A percentile compares a stretch with the other conserved stretches of the same genome.
These are phyloP conservation scores for Euphrasia arctica DNA, from an alignment of 305 asterid species.

Conservation along the genomic window DNA sequence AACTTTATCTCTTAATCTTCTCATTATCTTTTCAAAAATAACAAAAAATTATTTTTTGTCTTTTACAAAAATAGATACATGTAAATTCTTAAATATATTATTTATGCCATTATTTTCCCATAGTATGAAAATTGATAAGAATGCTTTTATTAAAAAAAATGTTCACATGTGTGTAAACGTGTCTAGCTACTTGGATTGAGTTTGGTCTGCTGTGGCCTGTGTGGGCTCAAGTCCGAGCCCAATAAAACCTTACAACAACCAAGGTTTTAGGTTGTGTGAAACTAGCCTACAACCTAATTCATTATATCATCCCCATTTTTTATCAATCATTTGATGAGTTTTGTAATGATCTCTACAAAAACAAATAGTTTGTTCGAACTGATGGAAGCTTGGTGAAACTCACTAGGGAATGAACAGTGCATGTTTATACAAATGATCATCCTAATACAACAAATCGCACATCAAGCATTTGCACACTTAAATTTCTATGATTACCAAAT, in stretches of 20 bases:
- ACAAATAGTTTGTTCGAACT: too few relatives aligned
- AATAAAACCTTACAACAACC: too few relatives aligned
- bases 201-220: too few relatives aligned
- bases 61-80: background rate
- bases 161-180: background rate
- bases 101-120: background rate
- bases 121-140: background rate
- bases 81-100: too few relatives aligned
- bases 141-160: background rate
- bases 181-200: too few relatives aligned
- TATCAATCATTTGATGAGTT: too few relatives aligned
- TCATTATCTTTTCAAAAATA: background rate
- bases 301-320: too few relatives aligned
- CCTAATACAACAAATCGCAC: background rate
- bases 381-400: background rate
- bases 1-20: too few relatives aligned
- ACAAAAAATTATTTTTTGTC: background rate
- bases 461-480: background rate
- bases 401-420: background rate
- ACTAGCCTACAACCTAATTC: too few relatives aligned
- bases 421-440: background rate
- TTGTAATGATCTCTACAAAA: too few relatives aligned
- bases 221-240: too few relatives aligned
- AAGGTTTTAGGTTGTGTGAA: too few relatives aligned
- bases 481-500: background rate